Evolutionary conservation across 2,329 filamentous ascomycete genomes (phyloP), one percentile per base, ranked within the genome.

Genomic region (Chalaropsis ovoidea): DNA sequence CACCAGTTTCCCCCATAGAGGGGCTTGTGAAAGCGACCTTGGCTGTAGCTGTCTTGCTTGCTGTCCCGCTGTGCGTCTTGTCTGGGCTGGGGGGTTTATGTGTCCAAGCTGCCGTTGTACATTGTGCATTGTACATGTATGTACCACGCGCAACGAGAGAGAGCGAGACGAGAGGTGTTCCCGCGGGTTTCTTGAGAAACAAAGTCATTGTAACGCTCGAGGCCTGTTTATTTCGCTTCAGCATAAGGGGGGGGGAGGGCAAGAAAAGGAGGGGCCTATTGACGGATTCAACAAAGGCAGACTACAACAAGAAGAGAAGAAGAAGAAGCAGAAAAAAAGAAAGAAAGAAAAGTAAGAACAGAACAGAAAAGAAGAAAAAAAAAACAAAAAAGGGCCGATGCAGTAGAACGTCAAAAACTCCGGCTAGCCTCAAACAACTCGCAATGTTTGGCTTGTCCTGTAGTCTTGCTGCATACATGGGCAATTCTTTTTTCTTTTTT

Each of bases 201-300:
- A 56, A 56, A 31, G 22, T 11, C 52, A 56, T 56, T 56, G 52
- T 31, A 31, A 56, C 24, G 52, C 52, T 56, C 22, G 11, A 27
- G 52, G 52, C 17, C 22, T 56, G 52, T 17, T 22, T 13, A 56
- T 56, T 56, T 56, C 52, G 24, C 52, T 56, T 56, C 52, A 27
- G 1, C 6, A 24, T 31, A 6, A 31, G 17, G 52, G 11, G 52
- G 15, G 27, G 22, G n/a, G 22, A 31, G 17, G 10, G 13, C 52
- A 56, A 17, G 52, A 56, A 17, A 56, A 17, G 13, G 52, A 6
- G 6, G 31, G 31, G 31, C n/a, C n/a, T n/a, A n/a, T n/a, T n/a
- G 31, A 31, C 3, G 31, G 31, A 31, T 31, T 31, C 31, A 31
- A 31, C 31, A 31, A n/a, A n/a, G 31, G 31, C 31, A 31, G 31